Base-by-base conservation (phyloP, 2,329 filamentous ascomycete genomes). In the Didymella pomorum region DNA sequence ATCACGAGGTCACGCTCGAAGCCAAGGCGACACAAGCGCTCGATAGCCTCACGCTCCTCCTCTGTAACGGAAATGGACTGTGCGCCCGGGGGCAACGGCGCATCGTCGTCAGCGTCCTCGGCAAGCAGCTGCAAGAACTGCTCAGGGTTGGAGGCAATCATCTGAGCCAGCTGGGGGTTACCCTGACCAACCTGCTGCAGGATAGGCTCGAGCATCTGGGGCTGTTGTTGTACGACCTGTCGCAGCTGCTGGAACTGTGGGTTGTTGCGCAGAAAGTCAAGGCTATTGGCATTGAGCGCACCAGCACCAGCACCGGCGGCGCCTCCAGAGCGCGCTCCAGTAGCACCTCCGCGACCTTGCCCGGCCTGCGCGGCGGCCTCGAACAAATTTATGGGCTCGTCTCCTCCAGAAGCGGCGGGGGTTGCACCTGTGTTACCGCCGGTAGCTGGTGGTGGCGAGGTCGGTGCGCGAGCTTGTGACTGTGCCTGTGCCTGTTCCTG, bases 151-250 rank as follows among this genome's bases (percentile, higher is more conserved):
- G 91, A 87, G 39, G 91, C 90, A 65, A 99, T 99, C 74, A 97
- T 84, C 76, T 94, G 89, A 8, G 95, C 95, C 54, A 99, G 87
- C 76, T 96, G 91, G 18, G 95, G 95, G 80, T 99, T 99, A 25
- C 94, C 94, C 21, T 92, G 90, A 33, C 92, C 93, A 35, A 99
- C 92, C 79, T 97, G 93, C 79, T 98, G 94, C 56, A 99, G 83
- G 68, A 99, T 98, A 7, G 95, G 94, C 82, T 99, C 95, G 21
- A 99, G 89, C 95, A 99, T 99, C 76, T 95, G 91, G 18, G 95
- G 95, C 77, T 98, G 92, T 78, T 97, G 93, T 80, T 99, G 95
- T 43, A 99, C 94, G 21, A 99, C 89, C 80, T 97, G 93, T 63
- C 95, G 90, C 60, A 99, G 86, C 80, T 99, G 95, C 80, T 98